Evolutionary conservation across 257 asterid genomes (phyloP).

Genomic region (Salvia splendens): DNA sequence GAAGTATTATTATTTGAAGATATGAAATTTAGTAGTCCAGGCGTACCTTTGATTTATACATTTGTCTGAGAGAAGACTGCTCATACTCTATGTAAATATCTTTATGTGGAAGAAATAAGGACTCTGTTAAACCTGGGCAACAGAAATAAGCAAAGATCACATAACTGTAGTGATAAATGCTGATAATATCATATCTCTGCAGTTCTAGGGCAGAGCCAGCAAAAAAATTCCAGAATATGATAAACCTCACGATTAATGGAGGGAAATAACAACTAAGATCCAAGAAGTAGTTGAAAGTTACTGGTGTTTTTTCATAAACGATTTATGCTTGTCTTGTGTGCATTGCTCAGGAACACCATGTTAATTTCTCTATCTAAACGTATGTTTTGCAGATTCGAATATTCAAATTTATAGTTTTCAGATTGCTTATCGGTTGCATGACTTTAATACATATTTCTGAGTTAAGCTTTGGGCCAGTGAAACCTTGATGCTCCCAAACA

Average conservation of each 20-base stretch:
- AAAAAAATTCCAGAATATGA: constrained; percentile 10
- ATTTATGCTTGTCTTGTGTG: constrained; percentile 11
- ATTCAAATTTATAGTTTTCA: neutral
- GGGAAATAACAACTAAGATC: constrained; percentile 14
- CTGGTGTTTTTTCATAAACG: constrained; percentile 5
- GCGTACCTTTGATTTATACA: constrained; percentile 80
- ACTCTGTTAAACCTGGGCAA: constrained; percentile 85
- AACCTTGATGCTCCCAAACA: constrained; percentile 1
- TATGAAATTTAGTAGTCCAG: constrained; percentile 27
- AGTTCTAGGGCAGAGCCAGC: neutral
- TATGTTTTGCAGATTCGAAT: constrained; percentile 1
- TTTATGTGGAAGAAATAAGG: constrained; percentile 86
- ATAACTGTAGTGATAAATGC: constrained; percentile 2
- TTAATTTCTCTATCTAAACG: neutral
- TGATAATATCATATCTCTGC: constrained; percentile 14
- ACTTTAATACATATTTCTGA: constrained; percentile 8
- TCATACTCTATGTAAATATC: constrained; percentile 88
- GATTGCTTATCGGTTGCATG: constrained; percentile 4
- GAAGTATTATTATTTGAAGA: too few species aligned
- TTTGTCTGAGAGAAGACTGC: constrained; percentile 94
- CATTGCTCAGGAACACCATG: constrained; percentile 6
- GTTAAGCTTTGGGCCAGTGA: constrained; percentile 16
- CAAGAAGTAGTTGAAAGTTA: constrained; percentile 16
- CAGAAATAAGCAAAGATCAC: constrained; percentile 28
- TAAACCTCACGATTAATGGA: constrained; percentile 13